These are phyloP conservation scores for Saccharum hybrid DNA, from an alignment of 202 grass and related monocot species.

Conservation along the genomic window DNA sequence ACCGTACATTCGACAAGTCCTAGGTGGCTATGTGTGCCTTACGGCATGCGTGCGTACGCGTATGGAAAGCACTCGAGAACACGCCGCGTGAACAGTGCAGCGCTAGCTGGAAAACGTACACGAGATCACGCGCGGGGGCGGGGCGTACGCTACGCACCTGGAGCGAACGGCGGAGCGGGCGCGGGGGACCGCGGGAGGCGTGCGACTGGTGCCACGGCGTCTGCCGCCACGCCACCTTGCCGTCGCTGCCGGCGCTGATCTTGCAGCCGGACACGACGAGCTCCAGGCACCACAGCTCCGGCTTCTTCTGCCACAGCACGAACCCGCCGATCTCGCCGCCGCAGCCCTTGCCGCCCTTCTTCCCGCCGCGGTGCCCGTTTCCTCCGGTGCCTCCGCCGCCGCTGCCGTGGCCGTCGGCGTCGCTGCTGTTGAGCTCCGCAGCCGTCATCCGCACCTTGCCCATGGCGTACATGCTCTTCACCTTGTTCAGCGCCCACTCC, in stretches of 20 bases:
- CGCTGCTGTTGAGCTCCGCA: slow-evolving; percentile 75
- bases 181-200: slow-evolving; percentile 88
- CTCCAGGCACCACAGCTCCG: slow-evolving; percentile 96
- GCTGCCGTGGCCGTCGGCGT: slow-evolving; percentile 30
- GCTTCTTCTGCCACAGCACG: slow-evolving; percentile 99
- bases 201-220: slow-evolving; percentile 99
- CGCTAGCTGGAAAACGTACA: slow-evolving; percentile 23
- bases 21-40: neutral
- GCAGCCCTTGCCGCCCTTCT: slow-evolving; percentile 50
- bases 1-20: neutral
- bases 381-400: neutral
- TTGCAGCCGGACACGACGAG: slow-evolving; percentile 96
- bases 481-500: slow-evolving; percentile 77
- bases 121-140: neutral
- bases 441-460: slow-evolving; percentile 91
- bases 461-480: slow-evolving; percentile 98
- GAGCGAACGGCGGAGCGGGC: slow-evolving; percentile 91
- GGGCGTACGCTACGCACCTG: slow-evolving; percentile 59
- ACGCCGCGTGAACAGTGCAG: neutral
- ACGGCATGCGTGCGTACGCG: neutral
- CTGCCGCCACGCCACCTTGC: slow-evolving; percentile 96
- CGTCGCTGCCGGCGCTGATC: slow-evolving; percentile 98
- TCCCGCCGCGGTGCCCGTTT: slow-evolving; percentile 31
- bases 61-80: slow-evolving; percentile 2
- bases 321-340: slow-evolving; percentile 88